phyloP scores from a whole-genome alignment of 2,329 filamentous ascomycete species.

The Aspergillus ochraceus region DNA sequence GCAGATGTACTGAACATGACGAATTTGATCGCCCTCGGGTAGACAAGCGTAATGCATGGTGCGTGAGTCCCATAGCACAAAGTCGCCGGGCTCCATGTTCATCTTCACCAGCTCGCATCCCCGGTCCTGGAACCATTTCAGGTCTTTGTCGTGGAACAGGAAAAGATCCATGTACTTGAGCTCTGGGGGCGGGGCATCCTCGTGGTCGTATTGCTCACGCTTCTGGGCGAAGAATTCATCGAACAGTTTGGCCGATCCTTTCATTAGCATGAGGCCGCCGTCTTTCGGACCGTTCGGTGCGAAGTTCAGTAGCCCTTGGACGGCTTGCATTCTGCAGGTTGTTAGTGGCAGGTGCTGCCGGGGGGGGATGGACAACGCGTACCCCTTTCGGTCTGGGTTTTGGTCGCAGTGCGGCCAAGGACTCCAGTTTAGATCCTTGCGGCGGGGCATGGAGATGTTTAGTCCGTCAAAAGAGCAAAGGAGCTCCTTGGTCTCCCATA shows the following conservation, averaged over 20 bases:
- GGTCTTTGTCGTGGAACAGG: constrained; percentile 44
- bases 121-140: constrained; percentile 44
- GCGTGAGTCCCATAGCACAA: constrained; percentile 50
- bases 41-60: constrained; percentile 48
- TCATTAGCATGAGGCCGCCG: constrained; percentile 49
- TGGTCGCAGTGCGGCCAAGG: constrained; percentile 52
- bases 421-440: constrained; percentile 38
- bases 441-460: constrained; percentile 44
- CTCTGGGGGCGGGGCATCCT: constrained; percentile 16
- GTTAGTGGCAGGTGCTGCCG: too few relatives aligned
- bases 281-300: constrained; percentile 48
- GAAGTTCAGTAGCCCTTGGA: constrained; percentile 49
- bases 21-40: constrained; percentile 37
- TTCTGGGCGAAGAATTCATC: constrained; percentile 48
- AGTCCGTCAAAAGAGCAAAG: constrained; percentile 30
- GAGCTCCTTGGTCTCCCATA: constrained; percentile 37
- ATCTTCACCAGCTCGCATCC: constrained; percentile 45
- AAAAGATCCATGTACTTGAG: constrained; percentile 40
- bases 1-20: constrained; percentile 40
- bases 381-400: constrained; percentile 40
- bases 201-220: constrained; percentile 17
- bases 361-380: too few relatives aligned
- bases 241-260: constrained; percentile 43
- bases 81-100: constrained; percentile 43
- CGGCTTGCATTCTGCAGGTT: constrained; percentile 18